Evolutionary conservation across 345 rosid species (phyloP).

Genomic region (Adansonia digitata): DNA sequence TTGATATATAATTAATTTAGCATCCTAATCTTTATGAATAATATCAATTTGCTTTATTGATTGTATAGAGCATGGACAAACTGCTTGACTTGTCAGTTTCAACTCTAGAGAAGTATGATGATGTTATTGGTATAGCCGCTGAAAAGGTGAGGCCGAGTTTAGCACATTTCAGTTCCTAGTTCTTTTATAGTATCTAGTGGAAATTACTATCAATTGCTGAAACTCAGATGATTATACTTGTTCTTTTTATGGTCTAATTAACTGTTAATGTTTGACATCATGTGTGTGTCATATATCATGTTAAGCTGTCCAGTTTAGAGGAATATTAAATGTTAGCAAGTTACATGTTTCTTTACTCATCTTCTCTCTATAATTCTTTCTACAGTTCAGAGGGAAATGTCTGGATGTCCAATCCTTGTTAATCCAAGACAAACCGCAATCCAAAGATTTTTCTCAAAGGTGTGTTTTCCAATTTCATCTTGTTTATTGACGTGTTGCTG

Average conservation of each 20-base stretch:
- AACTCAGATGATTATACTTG: not conserved
- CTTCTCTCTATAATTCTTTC: slow-evolving; percentile 14
- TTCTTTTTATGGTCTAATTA: not conserved
- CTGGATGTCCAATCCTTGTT: slow-evolving; percentile 5
- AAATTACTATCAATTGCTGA: not conserved
- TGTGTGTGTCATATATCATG: not conserved
- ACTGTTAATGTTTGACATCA: not conserved
- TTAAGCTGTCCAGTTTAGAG: not conserved
- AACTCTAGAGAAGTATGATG: slow-evolving; percentile 29
- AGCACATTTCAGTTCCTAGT: not conserved
- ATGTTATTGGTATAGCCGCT: slow-evolving; percentile 29
- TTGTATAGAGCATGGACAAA: slow-evolving; percentile 44
- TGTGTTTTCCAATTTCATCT: slow-evolving; percentile 3
- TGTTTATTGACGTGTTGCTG: not conserved
- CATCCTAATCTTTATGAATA: not conserved
- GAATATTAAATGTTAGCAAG: not conserved
- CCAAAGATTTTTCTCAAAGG: slow-evolving; percentile 33
- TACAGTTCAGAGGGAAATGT: slow-evolving; percentile 23
- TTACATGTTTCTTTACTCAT: not conserved
- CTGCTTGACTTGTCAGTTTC: slow-evolving; percentile 41
- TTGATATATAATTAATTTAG: not conserved
- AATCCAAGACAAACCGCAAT: slow-evolving; percentile 16
- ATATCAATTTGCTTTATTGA: not conserved
- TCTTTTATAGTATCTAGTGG: not conserved
- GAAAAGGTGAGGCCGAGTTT: slow-evolving; percentile 28